Percentiles rank a stretch among this genome's conserved stretches.
Conservation (phyloP, 768 basidiomycete genomes). For the Hemileccinum rubropunctum region DNA sequence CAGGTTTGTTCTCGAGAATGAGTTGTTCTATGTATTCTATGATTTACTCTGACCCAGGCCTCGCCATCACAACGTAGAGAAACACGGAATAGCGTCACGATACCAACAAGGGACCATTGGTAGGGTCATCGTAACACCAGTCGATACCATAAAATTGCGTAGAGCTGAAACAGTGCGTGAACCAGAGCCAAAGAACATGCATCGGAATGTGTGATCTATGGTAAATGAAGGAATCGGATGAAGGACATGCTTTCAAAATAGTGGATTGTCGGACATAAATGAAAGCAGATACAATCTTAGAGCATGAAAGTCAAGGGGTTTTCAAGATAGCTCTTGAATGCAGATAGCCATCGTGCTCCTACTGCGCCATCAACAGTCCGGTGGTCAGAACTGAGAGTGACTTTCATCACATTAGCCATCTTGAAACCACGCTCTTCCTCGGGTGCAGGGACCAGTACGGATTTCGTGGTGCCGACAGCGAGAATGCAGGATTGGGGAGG, state of each 20-base stretch:
- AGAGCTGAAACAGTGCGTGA: constrained; percentile 4
- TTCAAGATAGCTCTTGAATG: constrained; percentile 95
- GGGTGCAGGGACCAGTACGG: constrained; percentile 83
- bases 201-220: constrained; percentile 23
- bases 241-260: constrained; percentile 6
- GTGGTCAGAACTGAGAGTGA: constrained; percentile 93
- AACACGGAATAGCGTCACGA: neutral
- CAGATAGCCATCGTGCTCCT: constrained; percentile 86
- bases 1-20: neutral
- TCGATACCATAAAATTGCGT: constrained; percentile 11
- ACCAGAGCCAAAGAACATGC: constrained; percentile 5
- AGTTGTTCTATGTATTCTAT: neutral
- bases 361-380: constrained; percentile 95
- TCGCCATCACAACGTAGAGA: neutral
- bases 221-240: constrained; percentile 13
- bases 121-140: constrained; percentile 2
- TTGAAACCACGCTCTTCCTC: constrained; percentile 96
- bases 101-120: neutral
- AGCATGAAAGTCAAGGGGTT: constrained; percentile 98
- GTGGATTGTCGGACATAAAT: neutral
- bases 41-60: neutral
- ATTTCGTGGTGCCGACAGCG: constrained; percentile 84
- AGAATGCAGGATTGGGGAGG: constrained; percentile 97
- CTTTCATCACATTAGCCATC: constrained; percentile 90
- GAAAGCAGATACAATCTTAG: constrained; percentile 36